These are phyloP conservation scores for Phytophthora pinifolia DNA, from an alignment of 352 stramenopile genomes.

Conservation along the genomic window DNA sequence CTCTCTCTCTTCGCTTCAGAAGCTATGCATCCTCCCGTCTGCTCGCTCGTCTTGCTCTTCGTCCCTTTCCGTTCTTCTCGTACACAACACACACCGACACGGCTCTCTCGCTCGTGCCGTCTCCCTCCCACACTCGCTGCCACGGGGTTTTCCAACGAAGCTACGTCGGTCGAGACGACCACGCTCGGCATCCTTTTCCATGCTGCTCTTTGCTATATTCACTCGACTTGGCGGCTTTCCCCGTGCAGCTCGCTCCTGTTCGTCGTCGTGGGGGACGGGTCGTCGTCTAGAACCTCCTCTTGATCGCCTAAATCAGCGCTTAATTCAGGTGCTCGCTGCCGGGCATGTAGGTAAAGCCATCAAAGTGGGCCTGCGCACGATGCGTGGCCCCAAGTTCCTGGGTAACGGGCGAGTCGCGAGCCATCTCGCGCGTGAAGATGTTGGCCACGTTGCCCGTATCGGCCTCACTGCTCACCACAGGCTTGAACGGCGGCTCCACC, in stretches of 20 bases:
- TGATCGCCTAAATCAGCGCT: conserved; percentile 20
- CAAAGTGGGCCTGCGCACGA: conserved; percentile 87
- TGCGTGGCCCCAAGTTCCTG: conserved; percentile 83
- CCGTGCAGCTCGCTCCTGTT: conserved; percentile 21
- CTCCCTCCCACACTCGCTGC: conserved; percentile 24
- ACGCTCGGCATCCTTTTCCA: conserved; percentile 18
- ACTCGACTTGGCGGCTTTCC: conserved; percentile 30
- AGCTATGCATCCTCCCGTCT: conserved; percentile 11
- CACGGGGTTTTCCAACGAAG: conserved; percentile 25
- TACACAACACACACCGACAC: conserved; percentile 44
- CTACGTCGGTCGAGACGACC: conserved; percentile 17
- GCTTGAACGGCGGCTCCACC: conserved; percentile 87
- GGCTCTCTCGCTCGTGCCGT: conserved; percentile 39
- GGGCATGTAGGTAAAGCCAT: conserved; percentile 94
- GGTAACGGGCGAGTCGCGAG: conserved; percentile 87
- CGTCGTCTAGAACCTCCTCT: conserved; percentile 27
- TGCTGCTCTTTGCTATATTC: conserved; percentile 13
- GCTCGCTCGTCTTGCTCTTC: conserved; percentile 28
- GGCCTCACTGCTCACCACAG: conserved; percentile 77
- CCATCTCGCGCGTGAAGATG: conserved; percentile 85
- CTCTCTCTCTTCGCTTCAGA: not conserved
- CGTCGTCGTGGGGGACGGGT: conserved; percentile 21
- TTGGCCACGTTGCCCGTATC: conserved; percentile 88
- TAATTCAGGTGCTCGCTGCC: conserved; percentile 54
- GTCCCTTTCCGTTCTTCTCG: conserved; percentile 24